Evolutionary conservation across 495 filamentous ascomycete species (phyloP), one percentile per base, ranked within the genome.

Genomic region (Annulohypoxylon moriforme): DNA sequence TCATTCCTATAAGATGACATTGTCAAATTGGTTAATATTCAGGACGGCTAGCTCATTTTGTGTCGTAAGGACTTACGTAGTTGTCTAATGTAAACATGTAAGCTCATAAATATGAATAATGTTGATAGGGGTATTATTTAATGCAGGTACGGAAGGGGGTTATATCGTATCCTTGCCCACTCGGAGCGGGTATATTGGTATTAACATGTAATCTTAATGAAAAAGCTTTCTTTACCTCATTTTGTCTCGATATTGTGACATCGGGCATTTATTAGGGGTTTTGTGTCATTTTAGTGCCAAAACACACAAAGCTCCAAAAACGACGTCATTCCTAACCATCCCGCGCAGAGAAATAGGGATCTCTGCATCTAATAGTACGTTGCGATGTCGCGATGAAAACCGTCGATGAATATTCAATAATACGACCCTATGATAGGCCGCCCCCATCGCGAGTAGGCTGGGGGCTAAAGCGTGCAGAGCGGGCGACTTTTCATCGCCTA

Each of bases 191-290:
- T 31, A 27, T 49, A 52, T 16, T 34, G 27, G 7, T 18, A n/a
- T n/a, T n/a, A 24, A 11, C 14, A 33, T 31, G 20, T 55, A 55
- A 33, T 33, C 18, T 49, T 44, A 49, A 7, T 34, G 24, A 60
- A 58, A 58, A 40, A 50, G n/a, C 44, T 46, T 60, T 18, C 44
- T 46, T 60, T 67, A 44, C 44, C 56, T 34, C 29, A 60, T 67
- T 55, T 33, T 60, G 24, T 14, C 50, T 44, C 40, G 3, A 53
- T 55, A 55, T 46, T 22, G 64, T 67, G 34, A 60, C 64, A 67
- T 67, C 64, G 64, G 33, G 56, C 34, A 53, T 52, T 44, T 44
- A 44, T 53, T 55, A 59, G 64, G 46, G 64, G 42, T 20, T 66
- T 66, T 24, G 52, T 40, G 50, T 42, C 38, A 46, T 61, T 38